Percentiles rank a stretch among this genome's conserved stretches.
Conservation (phyloP, 2,329 filamentous ascomycete genomes). For the Aspergillus novoparasiticus region DNA sequence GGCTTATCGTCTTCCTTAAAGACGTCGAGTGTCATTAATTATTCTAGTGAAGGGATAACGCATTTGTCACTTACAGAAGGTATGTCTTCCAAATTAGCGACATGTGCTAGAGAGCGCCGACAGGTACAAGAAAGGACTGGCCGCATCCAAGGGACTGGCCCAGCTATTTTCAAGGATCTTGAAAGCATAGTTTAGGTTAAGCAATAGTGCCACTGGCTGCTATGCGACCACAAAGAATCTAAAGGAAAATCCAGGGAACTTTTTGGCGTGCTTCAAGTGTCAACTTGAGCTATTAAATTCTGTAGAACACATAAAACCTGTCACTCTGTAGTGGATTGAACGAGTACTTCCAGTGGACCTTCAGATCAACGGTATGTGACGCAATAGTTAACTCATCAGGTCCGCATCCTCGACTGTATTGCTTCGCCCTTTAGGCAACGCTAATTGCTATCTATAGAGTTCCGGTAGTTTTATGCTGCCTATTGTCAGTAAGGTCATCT, state of each 20-base stretch:
- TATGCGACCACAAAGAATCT: neutral
- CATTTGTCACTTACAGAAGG: conserved; percentile 16
- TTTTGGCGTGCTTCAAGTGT: neutral
- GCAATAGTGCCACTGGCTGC: neutral
- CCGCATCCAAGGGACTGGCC: conserved; percentile 1
- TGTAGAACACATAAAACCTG: neutral
- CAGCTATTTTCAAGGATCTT: conserved; percentile 9
- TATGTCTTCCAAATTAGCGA: conserved; percentile 16
- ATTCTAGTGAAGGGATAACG: neutral
- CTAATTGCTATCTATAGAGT: neutral
- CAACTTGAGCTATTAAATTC: neutral
- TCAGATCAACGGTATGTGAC: conserved; percentile 8
- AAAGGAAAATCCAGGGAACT: neutral
- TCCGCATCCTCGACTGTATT: neutral
- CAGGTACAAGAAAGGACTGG: neutral
- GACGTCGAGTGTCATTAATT: neutral
- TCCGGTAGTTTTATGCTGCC: neutral
- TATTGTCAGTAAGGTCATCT: neutral
- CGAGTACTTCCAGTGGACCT: neutral
- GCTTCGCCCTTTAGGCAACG: neutral
- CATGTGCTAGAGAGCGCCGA: conserved; percentile 20
- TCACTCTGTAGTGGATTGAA: neutral
- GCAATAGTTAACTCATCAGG: conserved; percentile 10
- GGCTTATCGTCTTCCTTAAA: conserved; percentile 80
- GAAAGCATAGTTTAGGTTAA: conserved; percentile 13